Evolutionary conservation across 2,329 filamentous ascomycete genomes (phyloP), one percentile per base, ranked within the genome.

Genomic region (Aspergillus sp.): DNA sequence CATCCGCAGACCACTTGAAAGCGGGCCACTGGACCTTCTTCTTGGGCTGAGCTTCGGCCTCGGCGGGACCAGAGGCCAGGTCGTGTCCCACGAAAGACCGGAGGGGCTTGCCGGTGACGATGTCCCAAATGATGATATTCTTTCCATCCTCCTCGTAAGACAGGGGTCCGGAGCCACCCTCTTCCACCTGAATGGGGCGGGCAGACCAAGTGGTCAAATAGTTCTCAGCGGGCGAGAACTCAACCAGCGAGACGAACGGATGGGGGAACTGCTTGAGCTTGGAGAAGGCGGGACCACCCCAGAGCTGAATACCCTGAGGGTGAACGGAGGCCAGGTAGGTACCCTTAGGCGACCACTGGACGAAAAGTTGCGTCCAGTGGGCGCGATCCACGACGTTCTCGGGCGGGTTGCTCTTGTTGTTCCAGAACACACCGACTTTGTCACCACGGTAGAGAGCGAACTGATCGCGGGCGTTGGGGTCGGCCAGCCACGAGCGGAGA

Each of bases 61-160:
- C 85, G 46, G 73, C 83, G 26, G 89, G 84, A 13, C 68, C 65
- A 42, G 69, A 65, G 20, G 70, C 57, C 42, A 89, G 76, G 61
- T 99, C 94, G 58, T 96, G 82, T 62, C 93, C 95, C 58, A 90
- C 86, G 69, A 99, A 99, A 0, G 94, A 97, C 58, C 94, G 89
- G 47, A 99, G 82, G 51, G 93, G 90, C 72, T 93, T 89, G 64
- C 85, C 86, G 9, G 93, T 94, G 48, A 89, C 88, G 57, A 97
- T 87, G 67, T 97, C 93, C 94, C 94, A 99, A 67, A 99, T 92
- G 67, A 99, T 88, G 74, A 97, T 97, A 82, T 97, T 96, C 82
- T 97, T 97, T 73, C 94, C 94, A 65, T 99, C 93, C 67, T 99
- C 94, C 66, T 97, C 94, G 55, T 91, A 79, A 3, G 89, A 86